phyloP scores from a whole-genome alignment of 331 rosid species.

The Pyracantha coccinea region DNA sequence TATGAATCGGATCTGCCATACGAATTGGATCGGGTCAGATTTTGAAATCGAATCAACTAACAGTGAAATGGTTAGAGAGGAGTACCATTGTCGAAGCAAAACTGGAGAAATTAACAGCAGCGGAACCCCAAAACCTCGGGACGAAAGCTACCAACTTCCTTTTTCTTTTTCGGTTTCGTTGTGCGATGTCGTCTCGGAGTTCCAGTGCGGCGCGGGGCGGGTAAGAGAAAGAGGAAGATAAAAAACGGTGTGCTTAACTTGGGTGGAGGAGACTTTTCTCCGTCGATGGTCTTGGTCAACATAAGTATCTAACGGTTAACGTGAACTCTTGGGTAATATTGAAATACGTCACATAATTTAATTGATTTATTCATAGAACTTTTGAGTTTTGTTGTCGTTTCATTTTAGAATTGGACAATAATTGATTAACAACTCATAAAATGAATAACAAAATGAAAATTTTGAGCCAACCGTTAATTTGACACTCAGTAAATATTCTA shows the following conservation, averaged over 20 bases:
- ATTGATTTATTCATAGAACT: no score
- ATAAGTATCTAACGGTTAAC: not conserved
- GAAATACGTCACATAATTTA: no score
- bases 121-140: not conserved
- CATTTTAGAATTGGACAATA: no score
- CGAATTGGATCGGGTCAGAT: not conserved
- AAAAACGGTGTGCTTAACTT: not conserved
- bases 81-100: constrained; percentile 9
- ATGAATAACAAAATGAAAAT: no score
- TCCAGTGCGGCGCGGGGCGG: not conserved
- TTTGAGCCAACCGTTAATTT: no score
- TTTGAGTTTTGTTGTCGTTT: no score
- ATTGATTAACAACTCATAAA: no score
- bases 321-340: not conserved
- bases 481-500: no score
- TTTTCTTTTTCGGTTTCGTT: not conserved
- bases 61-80: not conserved
- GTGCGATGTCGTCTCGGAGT: not conserved
- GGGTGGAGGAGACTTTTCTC: not conserved
- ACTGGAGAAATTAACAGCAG: not conserved
- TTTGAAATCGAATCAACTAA: not conserved
- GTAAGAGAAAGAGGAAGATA: not conserved
- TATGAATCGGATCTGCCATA: constrained; percentile 90
- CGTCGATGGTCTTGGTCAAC: not conserved
- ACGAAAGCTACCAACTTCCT: not conserved